Percentiles rank a stretch among this genome's conserved stretches.
phyloP scores from a whole-genome alignment of 2,329 filamentous ascomycete genomes.

The Aspergillus unguis region DNA sequence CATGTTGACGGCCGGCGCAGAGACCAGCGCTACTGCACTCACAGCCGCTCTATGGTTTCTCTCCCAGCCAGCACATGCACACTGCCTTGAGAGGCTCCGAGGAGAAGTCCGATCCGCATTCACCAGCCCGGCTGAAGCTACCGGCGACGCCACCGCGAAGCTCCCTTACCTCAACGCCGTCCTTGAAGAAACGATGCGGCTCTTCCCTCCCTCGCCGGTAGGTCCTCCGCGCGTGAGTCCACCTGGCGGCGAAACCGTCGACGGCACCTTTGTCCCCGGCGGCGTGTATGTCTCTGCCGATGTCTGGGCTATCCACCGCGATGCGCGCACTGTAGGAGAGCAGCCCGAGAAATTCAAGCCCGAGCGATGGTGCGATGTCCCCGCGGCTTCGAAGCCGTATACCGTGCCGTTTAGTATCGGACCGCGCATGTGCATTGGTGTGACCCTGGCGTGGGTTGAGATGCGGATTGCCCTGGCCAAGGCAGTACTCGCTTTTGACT shows the following conservation, averaged over 20 bases:
- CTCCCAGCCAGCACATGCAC: background rate
- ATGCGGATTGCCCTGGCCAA: slow-evolving; percentile 1
- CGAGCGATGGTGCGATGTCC: background rate
- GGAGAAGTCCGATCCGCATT: background rate
- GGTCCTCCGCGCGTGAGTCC: slow-evolving; percentile 6
- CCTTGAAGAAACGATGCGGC: slow-evolving; percentile 6
- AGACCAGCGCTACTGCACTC: background rate
- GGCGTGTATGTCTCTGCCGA: background rate
- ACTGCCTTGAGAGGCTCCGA: background rate
- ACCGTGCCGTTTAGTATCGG: background rate
- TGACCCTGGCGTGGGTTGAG: background rate
- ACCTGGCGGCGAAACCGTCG: slow-evolving; percentile 2
- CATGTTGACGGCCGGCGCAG: background rate
- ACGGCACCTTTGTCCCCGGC: background rate
- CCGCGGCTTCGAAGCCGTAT: background rate
- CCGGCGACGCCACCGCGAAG: background rate
- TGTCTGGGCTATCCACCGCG: background rate
- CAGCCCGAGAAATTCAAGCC: background rate
- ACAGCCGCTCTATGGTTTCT: background rate
- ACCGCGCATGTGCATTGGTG: background rate
- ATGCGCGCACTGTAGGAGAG: background rate
- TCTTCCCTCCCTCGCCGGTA: slow-evolving; percentile 5
- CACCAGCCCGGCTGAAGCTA: background rate
- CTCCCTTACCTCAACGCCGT: slow-evolving; percentile 6
- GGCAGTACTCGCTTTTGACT: background rate